These are phyloP conservation scores for Citropsis articulata DNA, from an alignment of 345 rosid species.

Conservation along the genomic window DNA sequence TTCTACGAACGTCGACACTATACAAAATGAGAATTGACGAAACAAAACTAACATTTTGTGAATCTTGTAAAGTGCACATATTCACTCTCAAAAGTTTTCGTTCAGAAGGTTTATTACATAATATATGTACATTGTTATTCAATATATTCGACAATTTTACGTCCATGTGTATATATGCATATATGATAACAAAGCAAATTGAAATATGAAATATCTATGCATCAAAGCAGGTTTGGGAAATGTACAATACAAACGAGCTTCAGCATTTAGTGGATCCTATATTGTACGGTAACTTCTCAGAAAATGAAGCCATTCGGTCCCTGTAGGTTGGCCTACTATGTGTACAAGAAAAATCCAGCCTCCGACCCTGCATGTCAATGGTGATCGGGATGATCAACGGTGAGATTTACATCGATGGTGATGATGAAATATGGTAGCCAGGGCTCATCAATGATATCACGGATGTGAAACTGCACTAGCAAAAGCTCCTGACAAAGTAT, in stretches of 20 bases:
- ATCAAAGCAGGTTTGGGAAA: slow-evolving; percentile 35
- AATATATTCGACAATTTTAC: no score
- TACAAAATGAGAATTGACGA: no score
- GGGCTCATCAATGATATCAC: slow-evolving; percentile 19
- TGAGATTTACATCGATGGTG: slow-evolving; percentile 11
- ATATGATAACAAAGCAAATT: neutral
- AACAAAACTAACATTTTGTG: no score
- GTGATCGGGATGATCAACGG: slow-evolving; percentile 28
- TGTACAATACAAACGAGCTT: slow-evolving; percentile 25
- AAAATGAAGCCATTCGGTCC: slow-evolving; percentile 28
- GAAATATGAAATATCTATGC: neutral
- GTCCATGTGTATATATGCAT: no score
- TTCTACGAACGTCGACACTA: neutral
- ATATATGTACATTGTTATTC: no score
- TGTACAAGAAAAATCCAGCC: slow-evolving; percentile 29
- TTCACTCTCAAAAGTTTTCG: neutral
- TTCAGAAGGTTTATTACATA: no score
- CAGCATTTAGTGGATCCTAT: slow-evolving; percentile 25
- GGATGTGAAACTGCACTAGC: slow-evolving; percentile 16
- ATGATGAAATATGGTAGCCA: slow-evolving; percentile 12
- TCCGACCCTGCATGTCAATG: slow-evolving; percentile 27
- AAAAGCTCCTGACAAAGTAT: neutral
- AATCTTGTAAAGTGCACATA: neutral
- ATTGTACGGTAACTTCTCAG: slow-evolving; percentile 16
- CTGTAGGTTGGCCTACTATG: slow-evolving; percentile 30